Conservation (phyloP, 768 basidiomycete species). For the Rhizopogon vesiculosus region DNA sequence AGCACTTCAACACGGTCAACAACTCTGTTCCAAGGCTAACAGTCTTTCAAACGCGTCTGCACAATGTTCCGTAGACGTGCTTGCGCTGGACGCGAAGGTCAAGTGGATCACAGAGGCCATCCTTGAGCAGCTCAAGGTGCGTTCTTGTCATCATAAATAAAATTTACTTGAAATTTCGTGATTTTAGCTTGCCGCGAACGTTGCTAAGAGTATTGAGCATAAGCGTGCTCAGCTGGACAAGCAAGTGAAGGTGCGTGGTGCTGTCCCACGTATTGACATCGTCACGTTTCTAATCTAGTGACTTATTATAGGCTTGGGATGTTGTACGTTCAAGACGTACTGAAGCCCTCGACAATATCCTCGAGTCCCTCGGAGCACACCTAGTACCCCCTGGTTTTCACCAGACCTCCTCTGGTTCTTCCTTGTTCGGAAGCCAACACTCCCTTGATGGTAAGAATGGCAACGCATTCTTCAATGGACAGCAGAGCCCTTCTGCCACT, state of each 20-base stretch:
- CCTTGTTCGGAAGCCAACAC: conserved; percentile 77
- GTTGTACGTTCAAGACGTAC: conserved; percentile 51
- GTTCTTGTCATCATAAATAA: conserved; percentile 3
- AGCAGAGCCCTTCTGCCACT: conserved; percentile 25
- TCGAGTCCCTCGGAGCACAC: conserved; percentile 70
- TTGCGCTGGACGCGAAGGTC: conserved; percentile 77
- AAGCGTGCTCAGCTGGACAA: conserved; percentile 57
- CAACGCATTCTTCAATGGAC: conserved; percentile 38
- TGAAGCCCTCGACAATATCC: conserved; percentile 58
- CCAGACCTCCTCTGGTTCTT: conserved; percentile 58
- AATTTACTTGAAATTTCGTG: background rate
- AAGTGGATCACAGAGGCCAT: conserved; percentile 74
- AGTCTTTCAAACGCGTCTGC: conserved; percentile 60
- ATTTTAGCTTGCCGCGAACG: conserved; percentile 59
- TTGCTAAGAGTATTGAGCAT: conserved; percentile 72
- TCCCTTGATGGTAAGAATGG: conserved; percentile 38
- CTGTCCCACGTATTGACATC: background rate
- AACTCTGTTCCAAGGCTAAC: conserved; percentile 68
- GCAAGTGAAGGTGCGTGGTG: conserved; percentile 52
- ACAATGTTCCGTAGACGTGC: conserved; percentile 61
- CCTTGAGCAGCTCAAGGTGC: conserved; percentile 70
- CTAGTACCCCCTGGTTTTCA: conserved; percentile 78
- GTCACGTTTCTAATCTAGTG: background rate
- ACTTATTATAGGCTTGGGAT: conserved; percentile 63
- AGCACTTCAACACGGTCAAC: conserved; percentile 73